A percentile compares a stretch with the other conserved stretches of the same genome.
phyloP scores from a whole-genome alignment of 352 stramenopile genomes.

The Phytophthora megakarya region DNA sequence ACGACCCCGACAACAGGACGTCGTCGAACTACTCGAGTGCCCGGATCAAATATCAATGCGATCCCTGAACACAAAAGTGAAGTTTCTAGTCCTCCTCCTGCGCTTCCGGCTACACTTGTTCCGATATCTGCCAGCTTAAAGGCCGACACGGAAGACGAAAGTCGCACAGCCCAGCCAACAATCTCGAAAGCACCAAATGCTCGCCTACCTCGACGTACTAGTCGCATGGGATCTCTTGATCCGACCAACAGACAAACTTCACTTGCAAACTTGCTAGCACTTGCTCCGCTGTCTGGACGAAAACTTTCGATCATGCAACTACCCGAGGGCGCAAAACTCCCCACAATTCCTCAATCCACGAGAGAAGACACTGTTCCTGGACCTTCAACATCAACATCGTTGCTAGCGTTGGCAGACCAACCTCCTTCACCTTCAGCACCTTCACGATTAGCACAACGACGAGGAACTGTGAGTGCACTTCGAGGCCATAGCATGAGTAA shows the following conservation, averaged over 20 bases:
- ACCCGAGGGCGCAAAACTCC: slow-evolving; percentile 21
- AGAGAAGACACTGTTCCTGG: slow-evolving; percentile 4
- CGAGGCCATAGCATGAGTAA: slow-evolving; percentile 43
- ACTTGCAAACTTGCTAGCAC: slow-evolving; percentile 24
- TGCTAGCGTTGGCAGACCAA: slow-evolving; percentile 18
- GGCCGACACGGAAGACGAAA: slow-evolving; percentile 2
- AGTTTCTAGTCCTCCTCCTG: background rate
- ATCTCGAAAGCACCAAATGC: slow-evolving; percentile 26
- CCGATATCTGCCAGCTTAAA: background rate
- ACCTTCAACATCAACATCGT: slow-evolving; percentile 2
- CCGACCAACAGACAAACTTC: slow-evolving; percentile 15
- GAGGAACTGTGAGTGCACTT: slow-evolving; percentile 45
- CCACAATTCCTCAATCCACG: slow-evolving; percentile 20
- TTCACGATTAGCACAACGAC: slow-evolving; percentile 26
- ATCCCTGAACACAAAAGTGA: slow-evolving; percentile 32
- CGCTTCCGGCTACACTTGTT: background rate
- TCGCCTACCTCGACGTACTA: slow-evolving; percentile 23
- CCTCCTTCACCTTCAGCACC: slow-evolving; percentile 7
- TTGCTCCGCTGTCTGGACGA: slow-evolving; percentile 9
- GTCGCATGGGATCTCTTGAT: slow-evolving; percentile 19
- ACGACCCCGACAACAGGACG: slow-evolving; percentile 18
- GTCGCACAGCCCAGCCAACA: background rate
- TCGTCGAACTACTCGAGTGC: slow-evolving; percentile 28
- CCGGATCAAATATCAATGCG: slow-evolving; percentile 22
- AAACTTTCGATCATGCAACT: slow-evolving; percentile 26